Evolutionary conservation across 2,329 filamentous ascomycete species (phyloP).

Genomic region (Xylaria sp.): DNA sequence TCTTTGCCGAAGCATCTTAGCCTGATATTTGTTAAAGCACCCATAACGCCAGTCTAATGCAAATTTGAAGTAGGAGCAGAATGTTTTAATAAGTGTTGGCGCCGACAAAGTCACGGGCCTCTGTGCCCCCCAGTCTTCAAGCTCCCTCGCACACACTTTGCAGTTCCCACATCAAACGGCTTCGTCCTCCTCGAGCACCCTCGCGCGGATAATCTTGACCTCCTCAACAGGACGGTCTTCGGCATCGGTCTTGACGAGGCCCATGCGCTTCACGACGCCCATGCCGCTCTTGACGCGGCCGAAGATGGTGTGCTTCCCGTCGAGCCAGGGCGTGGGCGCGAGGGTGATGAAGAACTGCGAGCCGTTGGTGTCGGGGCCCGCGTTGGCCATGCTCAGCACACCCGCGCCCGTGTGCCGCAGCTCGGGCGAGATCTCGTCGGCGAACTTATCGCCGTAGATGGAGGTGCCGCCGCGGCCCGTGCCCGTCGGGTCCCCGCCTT

Average conservation of each 20-base stretch:
- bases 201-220: conserved; percentile 80
- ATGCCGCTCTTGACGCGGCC: conserved; percentile 88
- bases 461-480: conserved; percentile 88
- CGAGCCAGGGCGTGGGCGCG: conserved; percentile 93
- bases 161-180: not conserved
- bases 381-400: conserved; percentile 96
- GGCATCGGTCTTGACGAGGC: conserved; percentile 81
- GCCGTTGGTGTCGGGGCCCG: conserved; percentile 91
- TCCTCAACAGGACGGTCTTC: conserved; percentile 86
- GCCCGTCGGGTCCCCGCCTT: conserved; percentile 93
- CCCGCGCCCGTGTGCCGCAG: conserved; percentile 94
- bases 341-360: conserved; percentile 97
- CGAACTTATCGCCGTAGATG: conserved; percentile 94
- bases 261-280: conserved; percentile 86
- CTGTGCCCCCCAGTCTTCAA: not conserved
- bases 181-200: conserved; percentile 71
- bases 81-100: not conserved
- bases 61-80: conserved; percentile 14
- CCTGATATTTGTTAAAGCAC: conserved; percentile 18
- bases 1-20: conserved; percentile 13
- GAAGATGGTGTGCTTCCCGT: conserved; percentile 97
- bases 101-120: not conserved
- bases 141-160: not conserved
- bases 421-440: conserved; percentile 82
- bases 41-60: conserved; percentile 42